A percentile compares a stretch with the other conserved stretches of the same genome.
Evolutionary conservation across 2,329 filamentous ascomycete genomes (phyloP).

Genomic region (Aspergillus sp.): DNA sequence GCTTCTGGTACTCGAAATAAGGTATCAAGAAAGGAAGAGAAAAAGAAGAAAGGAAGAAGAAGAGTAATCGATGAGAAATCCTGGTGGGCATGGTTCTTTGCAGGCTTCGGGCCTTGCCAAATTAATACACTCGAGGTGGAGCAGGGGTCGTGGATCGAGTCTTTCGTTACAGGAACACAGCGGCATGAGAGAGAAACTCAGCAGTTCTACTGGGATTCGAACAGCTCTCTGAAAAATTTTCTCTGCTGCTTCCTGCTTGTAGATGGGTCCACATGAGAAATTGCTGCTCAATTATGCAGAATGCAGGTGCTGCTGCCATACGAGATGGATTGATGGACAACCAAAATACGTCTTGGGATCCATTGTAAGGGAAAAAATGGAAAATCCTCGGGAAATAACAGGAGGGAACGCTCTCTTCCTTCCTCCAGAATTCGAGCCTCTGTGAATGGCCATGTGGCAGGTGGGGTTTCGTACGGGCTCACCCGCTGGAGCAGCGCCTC

Average conservation of each 20-base stretch:
- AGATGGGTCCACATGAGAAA: constrained; percentile 8
- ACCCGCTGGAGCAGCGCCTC: constrained; percentile 34
- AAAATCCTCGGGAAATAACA: constrained; percentile 14
- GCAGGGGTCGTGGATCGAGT: constrained; percentile 31
- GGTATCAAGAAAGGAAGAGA: constrained; percentile 11
- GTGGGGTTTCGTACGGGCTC: constrained; percentile 39
- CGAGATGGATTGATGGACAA: not conserved
- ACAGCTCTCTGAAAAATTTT: constrained; percentile 12
- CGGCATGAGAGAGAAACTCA: constrained; percentile 13
- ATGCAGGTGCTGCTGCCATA: constrained; percentile 10
- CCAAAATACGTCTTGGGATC: constrained; percentile 4
- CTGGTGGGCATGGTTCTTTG: constrained; percentile 24
- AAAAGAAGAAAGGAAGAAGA: constrained; percentile 18
- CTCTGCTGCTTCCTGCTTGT: constrained; percentile 5
- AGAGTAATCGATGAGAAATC: constrained; percentile 20
- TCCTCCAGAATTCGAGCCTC: constrained; percentile 12
- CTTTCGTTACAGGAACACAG: constrained; percentile 19
- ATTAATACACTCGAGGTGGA: constrained; percentile 31
- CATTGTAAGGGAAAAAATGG: constrained; percentile 4
- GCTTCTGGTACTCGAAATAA: constrained; percentile 15
- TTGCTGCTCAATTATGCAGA: constrained; percentile 10
- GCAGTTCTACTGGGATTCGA: constrained; percentile 14
- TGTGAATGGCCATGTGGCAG: constrained; percentile 34
- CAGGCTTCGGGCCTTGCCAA: constrained; percentile 27
- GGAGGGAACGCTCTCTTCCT: constrained; percentile 11